Conservation (phyloP, 176 grass and related monocot genomes). For the Triticum monococcum region DNA sequence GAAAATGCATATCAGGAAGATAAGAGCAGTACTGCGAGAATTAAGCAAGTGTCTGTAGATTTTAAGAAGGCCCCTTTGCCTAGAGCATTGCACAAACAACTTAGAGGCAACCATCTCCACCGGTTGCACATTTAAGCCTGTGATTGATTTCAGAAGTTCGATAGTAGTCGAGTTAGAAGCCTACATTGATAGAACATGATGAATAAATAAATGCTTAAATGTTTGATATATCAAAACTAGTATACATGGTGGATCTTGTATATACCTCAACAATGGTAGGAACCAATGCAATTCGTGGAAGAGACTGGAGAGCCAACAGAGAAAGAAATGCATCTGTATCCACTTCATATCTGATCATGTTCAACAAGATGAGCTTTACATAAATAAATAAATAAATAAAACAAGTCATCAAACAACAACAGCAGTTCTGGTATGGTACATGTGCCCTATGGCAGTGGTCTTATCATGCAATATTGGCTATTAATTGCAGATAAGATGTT, state of each 20-base stretch:
- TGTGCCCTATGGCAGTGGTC: not conserved
- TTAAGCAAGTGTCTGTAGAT: constrained; percentile 98
- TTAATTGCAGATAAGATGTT: not conserved
- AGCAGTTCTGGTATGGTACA: not conserved
- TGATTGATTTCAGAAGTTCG: constrained; percentile 94
- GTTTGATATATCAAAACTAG: constrained; percentile 21
- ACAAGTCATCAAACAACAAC: not conserved
- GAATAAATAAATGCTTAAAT: constrained; percentile 31
- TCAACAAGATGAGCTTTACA: constrained; percentile 36
- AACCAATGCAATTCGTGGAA: constrained; percentile 63
- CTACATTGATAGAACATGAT: constrained; percentile 58
- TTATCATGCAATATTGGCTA: not conserved
- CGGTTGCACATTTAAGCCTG: constrained; percentile 85
- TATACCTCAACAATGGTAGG: constrained; percentile 96
- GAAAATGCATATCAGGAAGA: constrained; percentile 34
- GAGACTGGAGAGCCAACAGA: constrained; percentile 82
- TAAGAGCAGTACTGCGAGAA: constrained; percentile 70
- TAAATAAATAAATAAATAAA: constrained; percentile 37
- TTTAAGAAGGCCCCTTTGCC: constrained; percentile 93
- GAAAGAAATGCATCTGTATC: constrained; percentile 98
- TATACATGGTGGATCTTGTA: constrained; percentile 21
- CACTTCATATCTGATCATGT: constrained; percentile 90
- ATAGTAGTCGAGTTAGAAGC: constrained; percentile 75
- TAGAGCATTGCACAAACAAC: constrained; percentile 95
- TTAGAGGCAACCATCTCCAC: constrained; percentile 98